Evolutionary conservation across 2,329 filamentous ascomycete species (phyloP), one percentile per base, ranked within the genome.

Genomic region (Trichothecium roseum): DNA sequence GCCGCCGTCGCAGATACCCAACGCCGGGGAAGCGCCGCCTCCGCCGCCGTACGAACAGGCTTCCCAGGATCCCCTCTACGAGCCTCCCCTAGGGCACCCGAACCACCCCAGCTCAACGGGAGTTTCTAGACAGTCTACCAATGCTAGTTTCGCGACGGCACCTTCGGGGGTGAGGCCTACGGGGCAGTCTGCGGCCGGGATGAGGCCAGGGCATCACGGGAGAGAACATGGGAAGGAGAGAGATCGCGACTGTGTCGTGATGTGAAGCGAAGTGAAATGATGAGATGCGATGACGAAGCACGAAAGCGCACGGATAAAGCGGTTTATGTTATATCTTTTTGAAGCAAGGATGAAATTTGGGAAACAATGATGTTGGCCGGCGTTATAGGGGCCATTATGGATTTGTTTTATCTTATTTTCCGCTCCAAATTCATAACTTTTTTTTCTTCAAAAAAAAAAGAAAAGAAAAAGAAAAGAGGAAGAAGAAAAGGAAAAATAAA

Each of bases 11-110:
- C 50, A 64, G 2, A 45, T 53, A 3, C 46, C 53, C 0, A 64
- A 66, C 4, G 57, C 58, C 7, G 57, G 49, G 5, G 51, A 54
- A 3, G 69, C 72, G 3, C 69, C 73, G 20, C 69, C 69, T 5
- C 72, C 72, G 29, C 72, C 72, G 2, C 67, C 68, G 9, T 76
- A 76, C 45, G 72, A 75, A 51, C 68, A 75, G 49, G 69, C 72
- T 4, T 63, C 69, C 14, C 64, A 66, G 37, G 60, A 66, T 35
- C 54, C 59, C 8, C 63, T 67, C 3, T 76, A 74, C 41, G 55
- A 64, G 8, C 72, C 72, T 16, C 69, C 69, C 0, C 48, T 58
- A 4, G 70, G 69, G 14, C 65, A 74, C 34, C 69, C 68, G 0
- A 66, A 53, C 28, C 68, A 73, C 42, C 58, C 64, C 8, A 69